Conservation (phyloP, 257 asterid genomes). For the Oldenlandia corymbosa region DNA sequence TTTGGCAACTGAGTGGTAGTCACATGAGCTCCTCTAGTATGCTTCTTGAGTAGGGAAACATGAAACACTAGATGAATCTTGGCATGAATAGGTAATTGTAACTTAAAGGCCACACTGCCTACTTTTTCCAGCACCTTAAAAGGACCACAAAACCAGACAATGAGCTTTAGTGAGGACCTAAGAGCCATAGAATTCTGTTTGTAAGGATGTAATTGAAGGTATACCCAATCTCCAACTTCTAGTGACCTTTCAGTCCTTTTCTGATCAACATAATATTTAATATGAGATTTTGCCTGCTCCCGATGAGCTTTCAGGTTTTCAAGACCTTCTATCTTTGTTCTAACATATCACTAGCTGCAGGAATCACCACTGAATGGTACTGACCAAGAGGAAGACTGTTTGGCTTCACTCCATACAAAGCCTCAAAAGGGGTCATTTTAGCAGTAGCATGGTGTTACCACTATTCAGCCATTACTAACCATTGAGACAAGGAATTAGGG, state of each 20-base stretch:
- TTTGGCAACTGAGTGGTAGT: too few species aligned
- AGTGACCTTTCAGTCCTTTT: not conserved
- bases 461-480: not conserved
- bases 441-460: not conserved
- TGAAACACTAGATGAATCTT: constrained; percentile 3
- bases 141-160: not conserved
- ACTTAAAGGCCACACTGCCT: not conserved
- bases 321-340: not conserved
- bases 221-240: not conserved
- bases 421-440: not conserved
- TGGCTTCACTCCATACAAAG: not conserved
- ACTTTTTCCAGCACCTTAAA: not conserved
- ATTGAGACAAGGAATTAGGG: not conserved
- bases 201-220: not conserved
- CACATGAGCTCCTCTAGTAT: not conserved
- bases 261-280: not conserved
- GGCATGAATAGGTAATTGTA: not conserved
- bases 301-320: not conserved
- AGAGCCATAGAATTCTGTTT: not conserved
- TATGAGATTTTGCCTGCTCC: not conserved
- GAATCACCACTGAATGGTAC: not conserved
- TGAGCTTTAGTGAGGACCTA: not conserved
- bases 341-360: too few species aligned
- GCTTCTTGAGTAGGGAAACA: not conserved
- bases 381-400: not conserved